A percentile compares a stretch with the other conserved stretches of the same genome.
Evolutionary conservation across 2,329 filamentous ascomycete species (phyloP).

Genomic region (Phialocephala sp.): DNA sequence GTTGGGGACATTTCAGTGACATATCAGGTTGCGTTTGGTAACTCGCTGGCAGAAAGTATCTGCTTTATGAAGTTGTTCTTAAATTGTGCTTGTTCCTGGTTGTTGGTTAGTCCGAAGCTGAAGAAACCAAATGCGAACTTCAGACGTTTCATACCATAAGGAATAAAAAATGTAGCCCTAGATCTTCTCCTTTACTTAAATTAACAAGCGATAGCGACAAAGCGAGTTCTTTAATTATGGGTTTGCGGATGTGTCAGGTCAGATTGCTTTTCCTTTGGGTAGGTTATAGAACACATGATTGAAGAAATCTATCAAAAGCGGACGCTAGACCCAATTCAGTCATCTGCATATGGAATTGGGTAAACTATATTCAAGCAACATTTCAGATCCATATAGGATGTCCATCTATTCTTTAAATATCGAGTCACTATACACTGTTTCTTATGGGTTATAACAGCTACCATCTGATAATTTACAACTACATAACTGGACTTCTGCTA

Average conservation of each 20-base stretch:
- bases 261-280: not conserved
- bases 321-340: not conserved
- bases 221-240: not conserved
- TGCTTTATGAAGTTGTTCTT: not conserved
- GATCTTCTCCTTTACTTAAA: not conserved
- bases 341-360: not conserved
- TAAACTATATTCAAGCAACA: not conserved
- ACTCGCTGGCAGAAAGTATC: not conserved
- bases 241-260: not conserved
- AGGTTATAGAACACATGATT: not conserved
- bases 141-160: not conserved
- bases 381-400: not conserved
- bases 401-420: too few species aligned
- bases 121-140: not conserved
- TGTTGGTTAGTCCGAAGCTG: not conserved
- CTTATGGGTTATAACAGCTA: too few species aligned
- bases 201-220: not conserved
- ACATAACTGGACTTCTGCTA: too few species aligned
- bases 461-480: too few species aligned
- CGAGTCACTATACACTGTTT: too few species aligned
- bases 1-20: not conserved
- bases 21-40: constrained; percentile 1
- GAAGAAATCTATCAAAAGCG: not conserved
- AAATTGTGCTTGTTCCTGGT: not conserved
- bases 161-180: not conserved